Percentiles rank a stretch among this genome's conserved stretches.
These are phyloP conservation scores for Letharia columbiana DNA, from an alignment of 495 filamentous ascomycete genomes.

Conservation along the genomic window DNA sequence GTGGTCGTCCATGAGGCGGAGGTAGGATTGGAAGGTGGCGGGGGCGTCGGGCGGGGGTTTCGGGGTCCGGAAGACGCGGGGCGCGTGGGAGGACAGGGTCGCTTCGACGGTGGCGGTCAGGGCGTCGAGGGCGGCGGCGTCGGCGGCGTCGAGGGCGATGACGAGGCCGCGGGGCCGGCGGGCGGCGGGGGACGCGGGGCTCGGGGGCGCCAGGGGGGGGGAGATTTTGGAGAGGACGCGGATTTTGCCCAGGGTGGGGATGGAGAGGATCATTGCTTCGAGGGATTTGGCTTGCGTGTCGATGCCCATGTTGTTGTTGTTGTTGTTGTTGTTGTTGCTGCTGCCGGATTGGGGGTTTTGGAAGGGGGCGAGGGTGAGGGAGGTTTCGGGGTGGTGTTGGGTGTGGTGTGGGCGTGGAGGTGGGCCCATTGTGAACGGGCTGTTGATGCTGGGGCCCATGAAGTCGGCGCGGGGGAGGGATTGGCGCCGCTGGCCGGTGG, in stretches of 20 bases:
- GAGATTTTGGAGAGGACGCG: conserved; percentile 54
- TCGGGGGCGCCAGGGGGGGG: conserved; percentile 48
- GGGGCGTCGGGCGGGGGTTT: conserved; percentile 25
- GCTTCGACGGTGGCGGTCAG: conserved; percentile 52
- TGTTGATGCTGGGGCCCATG: conserved; percentile 20
- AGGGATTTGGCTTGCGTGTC: conserved; percentile 36
- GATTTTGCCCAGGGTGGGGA: conserved; percentile 52
- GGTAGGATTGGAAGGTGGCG: conserved; percentile 20
- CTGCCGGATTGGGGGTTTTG: conserved; percentile 33
- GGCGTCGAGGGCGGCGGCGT: conserved; percentile 43
- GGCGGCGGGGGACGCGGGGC: conserved; percentile 34
- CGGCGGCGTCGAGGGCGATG: conserved; percentile 72
- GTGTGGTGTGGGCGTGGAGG: conserved; percentile 29
- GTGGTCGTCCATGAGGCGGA: conserved; percentile 21
- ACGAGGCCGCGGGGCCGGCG: conserved; percentile 58
- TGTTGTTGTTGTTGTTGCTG: conserved; percentile 1
- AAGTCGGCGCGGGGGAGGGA: conserved; percentile 26
- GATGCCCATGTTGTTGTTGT: conserved; percentile 19
- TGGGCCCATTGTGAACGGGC: conserved; percentile 34
- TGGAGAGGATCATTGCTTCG: conserved; percentile 66
- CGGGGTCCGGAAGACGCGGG: conserved; percentile 26
- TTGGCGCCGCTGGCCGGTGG: conserved; percentile 20
- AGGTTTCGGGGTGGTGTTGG: conserved; percentile 32
- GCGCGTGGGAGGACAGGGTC: conserved; percentile 6
- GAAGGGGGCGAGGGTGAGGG: conserved; percentile 51